phyloP scores from a whole-genome alignment of 2,329 filamentous ascomycete genomes.

The Fusarium cyanostomum region DNA sequence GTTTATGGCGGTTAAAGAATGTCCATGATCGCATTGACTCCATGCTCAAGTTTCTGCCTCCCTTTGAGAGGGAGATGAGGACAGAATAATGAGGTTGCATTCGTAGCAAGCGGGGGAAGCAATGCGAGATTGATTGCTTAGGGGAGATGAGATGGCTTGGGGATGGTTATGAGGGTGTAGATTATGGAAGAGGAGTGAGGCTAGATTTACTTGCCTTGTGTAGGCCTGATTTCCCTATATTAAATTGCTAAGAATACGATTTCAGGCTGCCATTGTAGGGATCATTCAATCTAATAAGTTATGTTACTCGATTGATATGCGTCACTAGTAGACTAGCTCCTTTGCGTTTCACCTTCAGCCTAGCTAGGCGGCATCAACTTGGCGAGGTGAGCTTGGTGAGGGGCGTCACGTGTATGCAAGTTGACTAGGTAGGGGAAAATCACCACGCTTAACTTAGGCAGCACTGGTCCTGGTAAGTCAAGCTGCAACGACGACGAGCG shows the following conservation, averaged over 20 bases:
- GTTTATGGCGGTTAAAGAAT: constrained; percentile 15
- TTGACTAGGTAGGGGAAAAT: constrained; percentile 21
- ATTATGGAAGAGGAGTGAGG: background rate
- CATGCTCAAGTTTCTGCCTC: constrained; percentile 23
- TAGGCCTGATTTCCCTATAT: background rate
- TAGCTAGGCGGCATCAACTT: background rate
- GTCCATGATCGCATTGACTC: background rate
- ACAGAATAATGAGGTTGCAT: constrained; percentile 20
- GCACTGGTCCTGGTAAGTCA: constrained; percentile 37
- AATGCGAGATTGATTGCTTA: background rate
- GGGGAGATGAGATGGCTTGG: constrained; percentile 33
- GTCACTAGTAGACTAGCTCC: background rate
- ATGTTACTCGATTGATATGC: background rate
- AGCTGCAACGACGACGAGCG: constrained; percentile 34
- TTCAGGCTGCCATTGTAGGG: background rate
- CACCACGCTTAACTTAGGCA: constrained; percentile 42
- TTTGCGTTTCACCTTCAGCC: constrained; percentile 1
- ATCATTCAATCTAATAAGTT: background rate
- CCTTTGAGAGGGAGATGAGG: constrained; percentile 22
- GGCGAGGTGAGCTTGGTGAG: background rate
- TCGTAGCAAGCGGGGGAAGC: constrained; percentile 21
- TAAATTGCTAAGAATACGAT: background rate
- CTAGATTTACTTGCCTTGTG: background rate
- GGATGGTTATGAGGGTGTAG: constrained; percentile 2
- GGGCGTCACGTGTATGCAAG: constrained; percentile 30